These are phyloP conservation scores for Reticulascus tulasneorum DNA, from an alignment of 2,329 filamentous ascomycete genomes.

Conservation along the genomic window DNA sequence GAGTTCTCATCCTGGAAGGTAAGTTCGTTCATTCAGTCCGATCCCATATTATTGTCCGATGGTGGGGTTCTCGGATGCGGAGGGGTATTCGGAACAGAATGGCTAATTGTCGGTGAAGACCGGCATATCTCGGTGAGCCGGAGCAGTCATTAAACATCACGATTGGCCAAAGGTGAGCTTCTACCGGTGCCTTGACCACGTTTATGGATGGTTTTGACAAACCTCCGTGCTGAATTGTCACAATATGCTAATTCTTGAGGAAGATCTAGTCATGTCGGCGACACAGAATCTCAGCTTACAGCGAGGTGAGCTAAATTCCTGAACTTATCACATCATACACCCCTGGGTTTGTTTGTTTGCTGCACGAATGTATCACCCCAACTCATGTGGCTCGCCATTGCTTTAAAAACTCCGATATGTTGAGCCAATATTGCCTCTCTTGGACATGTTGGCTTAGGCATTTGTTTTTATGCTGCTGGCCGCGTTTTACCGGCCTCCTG, in stretches of 20 bases:
- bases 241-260: not conserved
- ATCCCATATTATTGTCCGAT: too few relatives aligned
- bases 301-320: slow-evolving; percentile 10
- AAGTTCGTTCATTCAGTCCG: slow-evolving; percentile 7
- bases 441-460: too few relatives aligned
- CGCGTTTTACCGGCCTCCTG: too few relatives aligned
- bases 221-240: too few relatives aligned
- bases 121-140: slow-evolving; percentile 4
- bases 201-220: not conserved
- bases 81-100: not conserved
- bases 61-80: not conserved
- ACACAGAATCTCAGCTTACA: slow-evolving; percentile 15
- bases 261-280: slow-evolving; percentile 7
- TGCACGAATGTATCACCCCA: too few relatives aligned
- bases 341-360: too few relatives aligned
- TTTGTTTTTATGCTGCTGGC: too few relatives aligned
- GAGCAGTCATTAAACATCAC: slow-evolving; percentile 2
- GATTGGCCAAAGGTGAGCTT: slow-evolving; percentile 5
- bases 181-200: not conserved
- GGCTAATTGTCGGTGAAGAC: slow-evolving; percentile 1
- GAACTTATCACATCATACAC: too few relatives aligned
- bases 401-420: too few relatives aligned
- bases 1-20: slow-evolving; percentile 20
- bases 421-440: too few relatives aligned
- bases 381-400: too few relatives aligned